Conservation (phyloP, 1,139 yeast species). For the Hanseniaspora sp. region DNA sequence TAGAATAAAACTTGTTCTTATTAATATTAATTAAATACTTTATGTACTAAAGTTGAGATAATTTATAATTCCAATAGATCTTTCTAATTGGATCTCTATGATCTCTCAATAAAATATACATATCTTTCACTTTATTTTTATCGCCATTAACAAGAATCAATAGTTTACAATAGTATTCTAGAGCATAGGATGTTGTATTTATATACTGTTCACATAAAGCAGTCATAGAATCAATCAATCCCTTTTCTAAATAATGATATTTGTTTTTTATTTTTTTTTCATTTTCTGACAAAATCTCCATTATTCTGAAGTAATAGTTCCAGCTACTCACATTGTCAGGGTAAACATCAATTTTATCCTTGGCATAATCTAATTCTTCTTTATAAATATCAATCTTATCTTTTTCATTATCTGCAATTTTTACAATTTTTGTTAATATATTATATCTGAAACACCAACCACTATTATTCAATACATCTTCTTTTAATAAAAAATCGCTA, state of each 20-base stretch:
- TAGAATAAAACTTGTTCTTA: too few relatives aligned
- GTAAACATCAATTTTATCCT: conserved; percentile 40
- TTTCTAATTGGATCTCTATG: conserved; percentile 57
- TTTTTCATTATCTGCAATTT: conserved; percentile 20
- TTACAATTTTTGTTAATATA: conserved; percentile 27
- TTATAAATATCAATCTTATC: conserved; percentile 24
- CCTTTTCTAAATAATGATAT: conserved; percentile 29
- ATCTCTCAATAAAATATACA: conserved; percentile 40
- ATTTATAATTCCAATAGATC: conserved; percentile 47
- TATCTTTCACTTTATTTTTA: not conserved
- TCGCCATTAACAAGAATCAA: conserved; percentile 25
- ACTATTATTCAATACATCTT: conserved; percentile 76
- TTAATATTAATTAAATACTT: too few relatives aligned
- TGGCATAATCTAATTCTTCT: conserved; percentile 40
- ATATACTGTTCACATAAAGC: conserved; percentile 29
- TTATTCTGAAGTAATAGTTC: conserved; percentile 65
- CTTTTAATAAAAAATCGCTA: conserved; percentile 39
- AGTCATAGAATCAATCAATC: conserved; percentile 10
- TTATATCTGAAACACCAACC: conserved; percentile 88
- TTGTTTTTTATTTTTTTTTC: too few relatives aligned
- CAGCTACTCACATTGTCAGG: conserved; percentile 85
- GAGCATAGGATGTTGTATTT: conserved; percentile 48
- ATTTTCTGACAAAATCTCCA: conserved; percentile 28
- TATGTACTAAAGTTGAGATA: conserved; percentile 14
- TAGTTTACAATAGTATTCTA: conserved; percentile 52